Percentiles rank a stretch among this genome's conserved stretches.
These are phyloP conservation scores for Talaromyces sp. DNA, from an alignment of 2,329 filamentous ascomycete species.

Conservation along the genomic window DNA sequence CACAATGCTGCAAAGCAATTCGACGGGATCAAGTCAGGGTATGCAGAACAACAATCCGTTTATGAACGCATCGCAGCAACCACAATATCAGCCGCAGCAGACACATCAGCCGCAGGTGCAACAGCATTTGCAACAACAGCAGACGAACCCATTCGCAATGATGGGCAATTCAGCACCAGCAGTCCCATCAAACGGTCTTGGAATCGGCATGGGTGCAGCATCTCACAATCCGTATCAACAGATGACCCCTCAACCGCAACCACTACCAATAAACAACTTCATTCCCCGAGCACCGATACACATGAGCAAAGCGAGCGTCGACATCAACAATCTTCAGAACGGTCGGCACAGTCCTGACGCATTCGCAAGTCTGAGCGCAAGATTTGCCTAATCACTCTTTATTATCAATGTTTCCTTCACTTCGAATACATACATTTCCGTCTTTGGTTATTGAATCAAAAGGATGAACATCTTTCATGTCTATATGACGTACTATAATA, in stretches of 20 bases:
- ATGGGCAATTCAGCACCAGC: constrained; percentile 27
- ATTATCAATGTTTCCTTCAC: constrained; percentile 1
- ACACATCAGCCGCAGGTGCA: not conserved
- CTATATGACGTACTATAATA: constrained; percentile 3
- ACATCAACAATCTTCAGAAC: constrained; percentile 45
- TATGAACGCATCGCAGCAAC: not conserved
- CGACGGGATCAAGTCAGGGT: constrained; percentile 27
- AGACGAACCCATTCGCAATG: constrained; percentile 14
- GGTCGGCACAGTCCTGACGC: constrained; percentile 51
- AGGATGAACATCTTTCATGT: constrained; percentile 1
- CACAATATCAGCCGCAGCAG: constrained; percentile 1
- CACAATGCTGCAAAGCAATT: constrained; percentile 27
- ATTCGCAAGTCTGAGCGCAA: constrained; percentile 49
- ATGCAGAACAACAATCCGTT: constrained; percentile 2
- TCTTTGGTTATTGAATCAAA: not conserved
- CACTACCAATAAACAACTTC: constrained; percentile 17
- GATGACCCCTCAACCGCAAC: constrained; percentile 16
- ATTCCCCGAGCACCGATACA: constrained; percentile 30
- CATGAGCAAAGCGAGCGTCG: constrained; percentile 49
- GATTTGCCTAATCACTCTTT: constrained; percentile 28
- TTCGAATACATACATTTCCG: constrained; percentile 1
- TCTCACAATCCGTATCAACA: constrained; percentile 11
- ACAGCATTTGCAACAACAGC: constrained; percentile 6
- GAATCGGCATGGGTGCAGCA: constrained; percentile 21
- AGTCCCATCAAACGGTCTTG: constrained; percentile 17